Percentiles rank a stretch among this genome's conserved stretches.
These are phyloP conservation scores for Alternaria brassicicola DNA, from an alignment of 2,329 filamentous ascomycete species.

Conservation along the genomic window DNA sequence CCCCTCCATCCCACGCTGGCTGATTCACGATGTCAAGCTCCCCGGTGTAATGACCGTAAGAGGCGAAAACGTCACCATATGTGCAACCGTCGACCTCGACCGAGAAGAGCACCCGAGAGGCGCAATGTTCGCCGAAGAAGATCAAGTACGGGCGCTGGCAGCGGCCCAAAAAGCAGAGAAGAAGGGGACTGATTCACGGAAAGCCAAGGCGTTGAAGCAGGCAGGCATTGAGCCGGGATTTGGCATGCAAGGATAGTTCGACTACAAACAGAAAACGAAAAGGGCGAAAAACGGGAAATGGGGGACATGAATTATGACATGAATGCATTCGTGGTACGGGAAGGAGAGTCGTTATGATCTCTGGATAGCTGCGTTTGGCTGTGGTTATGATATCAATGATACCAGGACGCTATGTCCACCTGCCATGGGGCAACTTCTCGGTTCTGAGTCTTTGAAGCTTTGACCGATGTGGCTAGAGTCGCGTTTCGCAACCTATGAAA, in stretches of 20 bases:
- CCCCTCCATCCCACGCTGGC: slow-evolving; percentile 40
- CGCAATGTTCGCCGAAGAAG: slow-evolving; percentile 69
- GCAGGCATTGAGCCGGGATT: slow-evolving; percentile 67
- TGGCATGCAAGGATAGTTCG: slow-evolving; percentile 70
- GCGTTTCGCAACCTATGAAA: not conserved
- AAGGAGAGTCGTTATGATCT: not conserved
- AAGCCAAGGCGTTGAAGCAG: slow-evolving; percentile 67
- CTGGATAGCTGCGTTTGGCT: slow-evolving; percentile 12
- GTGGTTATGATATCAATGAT: slow-evolving; percentile 19
- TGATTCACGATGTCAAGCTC: slow-evolving; percentile 84
- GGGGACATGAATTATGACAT: slow-evolving; percentile 12
- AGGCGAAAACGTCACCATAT: slow-evolving; percentile 93
- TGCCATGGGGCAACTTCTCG: slow-evolving; percentile 4
- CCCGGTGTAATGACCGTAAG: slow-evolving; percentile 90
- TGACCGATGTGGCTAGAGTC: not conserved
- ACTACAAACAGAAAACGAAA: not conserved
- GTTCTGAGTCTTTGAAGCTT: not conserved
- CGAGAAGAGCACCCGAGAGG: slow-evolving; percentile 87
- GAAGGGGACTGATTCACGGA: slow-evolving; percentile 58
- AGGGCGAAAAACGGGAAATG: not conserved
- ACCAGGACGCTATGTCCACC: slow-evolving; percentile 20
- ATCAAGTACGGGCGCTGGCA: slow-evolving; percentile 74
- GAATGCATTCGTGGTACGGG: not conserved
- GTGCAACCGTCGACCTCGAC: slow-evolving; percentile 96
- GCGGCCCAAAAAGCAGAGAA: slow-evolving; percentile 76